A percentile compares a stretch with the other conserved stretches of the same genome.
These are phyloP conservation scores for Euphrasia confusa DNA, from an alignment of 257 asterid genomes.

Conservation along the genomic window DNA sequence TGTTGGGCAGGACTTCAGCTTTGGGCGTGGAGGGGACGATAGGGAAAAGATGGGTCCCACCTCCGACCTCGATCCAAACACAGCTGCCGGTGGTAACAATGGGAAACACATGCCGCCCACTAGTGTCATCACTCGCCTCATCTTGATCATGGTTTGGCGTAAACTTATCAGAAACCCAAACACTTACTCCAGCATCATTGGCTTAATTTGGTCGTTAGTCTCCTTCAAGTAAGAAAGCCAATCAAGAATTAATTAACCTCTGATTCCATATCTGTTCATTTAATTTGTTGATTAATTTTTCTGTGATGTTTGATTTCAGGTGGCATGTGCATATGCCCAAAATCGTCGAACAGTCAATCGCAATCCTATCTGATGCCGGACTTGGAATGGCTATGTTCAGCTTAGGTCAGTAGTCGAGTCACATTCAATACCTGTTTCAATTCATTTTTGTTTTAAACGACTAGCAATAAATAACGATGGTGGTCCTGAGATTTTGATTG, in stretches of 20 bases:
- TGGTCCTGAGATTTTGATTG: too few relatives aligned
- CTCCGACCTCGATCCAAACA: conserved; percentile 54
- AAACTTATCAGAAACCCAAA: conserved; percentile 91
- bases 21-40: conserved; percentile 60
- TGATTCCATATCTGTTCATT: background rate
- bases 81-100: conserved; percentile 22
- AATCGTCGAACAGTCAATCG: conserved; percentile 57
- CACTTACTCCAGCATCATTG: conserved; percentile 89
- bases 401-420: conserved; percentile 47
- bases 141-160: conserved; percentile 97
- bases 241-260: background rate
- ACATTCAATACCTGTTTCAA: too few relatives aligned
- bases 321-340: conserved; percentile 86
- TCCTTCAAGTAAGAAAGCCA: conserved; percentile 48
- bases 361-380: conserved; percentile 87
- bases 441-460: too few relatives aligned
- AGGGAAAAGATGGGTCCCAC: conserved; percentile 49
- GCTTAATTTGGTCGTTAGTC: conserved; percentile 78
- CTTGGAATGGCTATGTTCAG: conserved; percentile 99
- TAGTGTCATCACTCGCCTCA: conserved; percentile 84
- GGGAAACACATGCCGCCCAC: conserved; percentile 87
- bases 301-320: conserved; percentile 32
- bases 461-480: too few relatives aligned
- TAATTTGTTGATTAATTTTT: background rate
- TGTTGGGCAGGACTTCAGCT: conserved; percentile 60